Percentiles rank a stretch among this genome's conserved stretches.
Conservation (phyloP, 139 green algal species). For the Astrephomene gubernaculifera region DNA sequence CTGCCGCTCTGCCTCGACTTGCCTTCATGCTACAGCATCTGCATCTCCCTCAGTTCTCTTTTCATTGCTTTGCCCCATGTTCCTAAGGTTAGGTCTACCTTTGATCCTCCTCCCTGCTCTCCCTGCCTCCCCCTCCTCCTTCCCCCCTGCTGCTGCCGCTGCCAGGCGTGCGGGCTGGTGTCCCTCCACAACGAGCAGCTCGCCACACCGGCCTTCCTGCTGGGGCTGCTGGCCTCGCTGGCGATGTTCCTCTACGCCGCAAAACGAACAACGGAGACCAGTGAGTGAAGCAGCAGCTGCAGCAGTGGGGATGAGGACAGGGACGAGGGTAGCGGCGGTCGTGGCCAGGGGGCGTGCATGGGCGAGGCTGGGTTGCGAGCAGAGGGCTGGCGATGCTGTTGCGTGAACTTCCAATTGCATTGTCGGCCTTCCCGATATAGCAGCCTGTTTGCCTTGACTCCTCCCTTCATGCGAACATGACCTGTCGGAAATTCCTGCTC, state of each 20-base stretch:
- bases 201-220: constrained; percentile 40
- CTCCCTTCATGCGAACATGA: not conserved
- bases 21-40: not conserved
- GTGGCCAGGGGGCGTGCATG: not conserved
- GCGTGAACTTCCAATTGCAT: not conserved
- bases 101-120: not conserved
- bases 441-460: not conserved
- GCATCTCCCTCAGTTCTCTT: not conserved
- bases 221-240: constrained; percentile 30
- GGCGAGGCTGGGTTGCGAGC: not conserved
- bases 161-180: constrained; percentile 15
- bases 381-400: not conserved
- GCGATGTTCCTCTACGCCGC: constrained; percentile 49
- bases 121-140: too few relatives aligned
- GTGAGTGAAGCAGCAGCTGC: constrained; percentile 38
- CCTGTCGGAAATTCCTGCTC: too few relatives aligned
- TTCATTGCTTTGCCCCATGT: too few relatives aligned
- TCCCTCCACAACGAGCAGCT: constrained; percentile 29
- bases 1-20: not conserved
- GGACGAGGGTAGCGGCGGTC: not conserved
- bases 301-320: too few relatives aligned
- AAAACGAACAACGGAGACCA: constrained; percentile 50
- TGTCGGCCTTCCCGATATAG: not conserved
- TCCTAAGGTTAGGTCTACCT: not conserved
- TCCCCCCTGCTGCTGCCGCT: too few relatives aligned